Evolutionary conservation across 169 alveolate genomes (phyloP), one percentile per base, ranked within the genome.

Genomic region (Cryptosporidium xiaoi): DNA sequence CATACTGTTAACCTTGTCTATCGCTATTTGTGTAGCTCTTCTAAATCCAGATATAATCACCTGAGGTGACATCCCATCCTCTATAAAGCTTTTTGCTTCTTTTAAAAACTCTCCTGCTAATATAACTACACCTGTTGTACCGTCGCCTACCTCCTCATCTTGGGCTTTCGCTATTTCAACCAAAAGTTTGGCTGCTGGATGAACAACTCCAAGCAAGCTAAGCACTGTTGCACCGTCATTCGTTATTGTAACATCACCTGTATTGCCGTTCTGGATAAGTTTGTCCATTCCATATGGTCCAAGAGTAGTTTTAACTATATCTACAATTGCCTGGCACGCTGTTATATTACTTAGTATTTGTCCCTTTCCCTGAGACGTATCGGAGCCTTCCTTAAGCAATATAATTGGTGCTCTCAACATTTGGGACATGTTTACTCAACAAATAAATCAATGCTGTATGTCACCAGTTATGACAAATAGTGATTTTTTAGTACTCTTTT

Each of bases 261-360:
- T 58, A 46, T 90, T 90, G 13, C 93, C 97, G 10, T 91, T 91
- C 65, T 97, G 97, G 6, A 98, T 97, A 90, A 98, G 91, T 90
- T 98, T 98, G 91, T 98, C 99, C 99, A 97, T 97, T 64, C 99
- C 99, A 53, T 99, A 90, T 6, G 99, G 99, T 3, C 99, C 97
- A 34, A 97, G 92, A 3, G 99, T 97, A 5, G 98, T 96, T 85
- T 92, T 95, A 62, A 97, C 95, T 36, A 97, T 95, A 77, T 97
- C 98, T 10, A 95, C 99, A 20, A 97, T 92, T 20, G 97, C 97
- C 71, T 94, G 97, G 82, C 99, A 96, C 29, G 99, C 99, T 65
- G 95, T 96, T 77, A 97, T 97, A 90, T 97, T 98, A 58, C 99
- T 93, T 82, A 97, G 90, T 55, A 98, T 97, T 93, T 97, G 98